Conservation (phyloP, 2,329 filamentous ascomycete species). For the Fusarium floridanum region DNA sequence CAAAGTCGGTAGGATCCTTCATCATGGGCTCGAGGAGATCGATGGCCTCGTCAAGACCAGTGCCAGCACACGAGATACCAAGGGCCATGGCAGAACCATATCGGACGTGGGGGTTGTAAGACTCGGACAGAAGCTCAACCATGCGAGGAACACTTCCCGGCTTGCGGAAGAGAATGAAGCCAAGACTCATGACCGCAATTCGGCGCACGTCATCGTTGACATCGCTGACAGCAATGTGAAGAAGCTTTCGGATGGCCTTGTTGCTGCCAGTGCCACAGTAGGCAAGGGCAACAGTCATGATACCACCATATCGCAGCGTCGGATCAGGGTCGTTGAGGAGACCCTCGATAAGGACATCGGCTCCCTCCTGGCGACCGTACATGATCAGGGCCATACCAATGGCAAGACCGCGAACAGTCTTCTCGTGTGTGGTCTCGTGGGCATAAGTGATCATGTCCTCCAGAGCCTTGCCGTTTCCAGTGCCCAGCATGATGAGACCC, state of each 20-base stretch:
- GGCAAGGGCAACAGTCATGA: conserved; percentile 97
- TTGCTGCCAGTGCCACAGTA: conserved; percentile 99
- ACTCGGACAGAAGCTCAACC: conserved; percentile 98
- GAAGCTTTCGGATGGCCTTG: conserved; percentile 95
- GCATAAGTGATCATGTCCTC: conserved; percentile 99
- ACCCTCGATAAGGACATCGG: conserved; percentile 93
- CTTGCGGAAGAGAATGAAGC: conserved; percentile 98
- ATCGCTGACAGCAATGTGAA: conserved; percentile 97
- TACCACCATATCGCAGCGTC: conserved; percentile 93
- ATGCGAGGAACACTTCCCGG: conserved; percentile 96
- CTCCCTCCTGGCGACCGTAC: conserved; percentile 95
- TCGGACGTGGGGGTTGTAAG: conserved; percentile 97
- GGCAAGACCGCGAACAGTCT: conserved; percentile 95
- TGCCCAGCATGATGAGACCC: conserved; percentile 98
- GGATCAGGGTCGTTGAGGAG: conserved; percentile 94
- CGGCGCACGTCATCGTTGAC: conserved; percentile 97
- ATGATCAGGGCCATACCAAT: conserved; percentile 98
- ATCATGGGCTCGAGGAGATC: conserved; percentile 99
- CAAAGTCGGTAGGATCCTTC: conserved; percentile 98
- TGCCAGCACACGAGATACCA: conserved; percentile 97
- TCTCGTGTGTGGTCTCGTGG: conserved; percentile 98
- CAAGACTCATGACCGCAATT: conserved; percentile 96
- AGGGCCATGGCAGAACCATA: conserved; percentile 99
- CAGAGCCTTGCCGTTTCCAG: conserved; percentile 92
- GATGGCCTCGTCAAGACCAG: conserved; percentile 94